Conservation (phyloP, 2,329 filamentous ascomycete genomes). For the Alternaria conjuncta region DNA sequence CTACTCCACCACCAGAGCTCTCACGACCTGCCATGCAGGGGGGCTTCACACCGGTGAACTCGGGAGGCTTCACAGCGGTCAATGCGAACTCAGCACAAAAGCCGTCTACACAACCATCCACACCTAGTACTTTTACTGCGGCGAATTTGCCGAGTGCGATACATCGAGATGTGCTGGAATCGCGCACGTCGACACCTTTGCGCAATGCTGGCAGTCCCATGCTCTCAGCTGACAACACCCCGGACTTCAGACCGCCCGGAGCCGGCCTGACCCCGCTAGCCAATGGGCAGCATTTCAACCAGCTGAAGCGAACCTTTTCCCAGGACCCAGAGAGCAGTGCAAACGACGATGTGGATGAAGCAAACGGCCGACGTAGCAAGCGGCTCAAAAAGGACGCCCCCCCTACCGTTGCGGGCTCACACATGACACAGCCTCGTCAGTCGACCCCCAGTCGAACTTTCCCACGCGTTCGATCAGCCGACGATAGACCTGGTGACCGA, state of each 20-base stretch:
- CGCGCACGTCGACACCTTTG: slow-evolving; percentile 64
- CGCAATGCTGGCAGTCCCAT: slow-evolving; percentile 69
- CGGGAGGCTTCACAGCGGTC: slow-evolving; percentile 67
- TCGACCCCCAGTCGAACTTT: slow-evolving; percentile 69
- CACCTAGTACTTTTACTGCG: slow-evolving; percentile 59
- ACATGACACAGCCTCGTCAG: slow-evolving; percentile 93
- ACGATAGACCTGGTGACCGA: slow-evolving; percentile 67
- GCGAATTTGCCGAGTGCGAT: slow-evolving; percentile 60
- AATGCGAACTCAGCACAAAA: slow-evolving; percentile 56
- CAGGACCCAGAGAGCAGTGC: slow-evolving; percentile 62
- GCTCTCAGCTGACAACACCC: slow-evolving; percentile 68
- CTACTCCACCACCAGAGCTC: slow-evolving; percentile 60
- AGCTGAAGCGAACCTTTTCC: slow-evolving; percentile 76
- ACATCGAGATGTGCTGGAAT: slow-evolving; percentile 60
- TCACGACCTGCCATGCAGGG: slow-evolving; percentile 61
- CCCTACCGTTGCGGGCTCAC: slow-evolving; percentile 91
- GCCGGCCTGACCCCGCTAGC: slow-evolving; percentile 54
- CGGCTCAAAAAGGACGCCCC: slow-evolving; percentile 79
- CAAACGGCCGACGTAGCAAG: slow-evolving; percentile 77
- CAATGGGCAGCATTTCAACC: slow-evolving; percentile 61
- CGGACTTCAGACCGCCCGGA: slow-evolving; percentile 65
- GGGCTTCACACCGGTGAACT: slow-evolving; percentile 77
- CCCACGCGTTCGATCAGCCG: slow-evolving; percentile 60
- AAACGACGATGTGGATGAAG: slow-evolving; percentile 61
- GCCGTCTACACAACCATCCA: slow-evolving; percentile 29